phyloP scores from a whole-genome alignment of 495 filamentous ascomycete species.

The Jackrogersella minutella region DNA sequence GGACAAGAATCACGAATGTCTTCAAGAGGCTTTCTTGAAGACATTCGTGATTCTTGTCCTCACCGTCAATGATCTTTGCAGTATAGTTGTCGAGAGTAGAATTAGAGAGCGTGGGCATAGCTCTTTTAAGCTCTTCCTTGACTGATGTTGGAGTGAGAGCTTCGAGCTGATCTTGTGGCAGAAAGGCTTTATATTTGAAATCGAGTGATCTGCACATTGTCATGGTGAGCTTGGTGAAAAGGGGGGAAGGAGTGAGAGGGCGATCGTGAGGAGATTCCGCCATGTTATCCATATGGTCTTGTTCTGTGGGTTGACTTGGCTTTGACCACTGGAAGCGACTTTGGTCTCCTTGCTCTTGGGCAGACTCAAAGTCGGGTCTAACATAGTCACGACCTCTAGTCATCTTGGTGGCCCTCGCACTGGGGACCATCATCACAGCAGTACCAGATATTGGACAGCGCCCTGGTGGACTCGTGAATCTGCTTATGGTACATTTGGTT shows the following conservation, averaged over 20 bases:
- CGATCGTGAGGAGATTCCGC: not conserved
- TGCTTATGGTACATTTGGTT: not conserved
- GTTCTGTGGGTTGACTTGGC: conserved; percentile 1
- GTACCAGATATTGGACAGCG: not conserved
- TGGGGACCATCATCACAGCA: too few species aligned
- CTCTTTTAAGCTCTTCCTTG: conserved; percentile 20
- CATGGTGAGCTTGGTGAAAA: conserved; percentile 3
- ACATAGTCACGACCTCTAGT: not conserved
- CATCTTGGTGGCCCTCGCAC: not conserved
- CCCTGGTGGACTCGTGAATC: not conserved
- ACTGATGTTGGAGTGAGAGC: conserved; percentile 12
- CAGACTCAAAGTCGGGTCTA: not conserved
- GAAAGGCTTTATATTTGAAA: conserved; percentile 15
- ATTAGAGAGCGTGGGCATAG: conserved; percentile 13
- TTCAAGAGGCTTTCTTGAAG: not conserved
- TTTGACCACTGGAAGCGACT: not conserved
- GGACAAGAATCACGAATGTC: conserved; percentile 16
- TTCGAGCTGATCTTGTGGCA: conserved; percentile 14
- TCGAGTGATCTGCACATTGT: conserved; percentile 11
- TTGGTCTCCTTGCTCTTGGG: too few species aligned
- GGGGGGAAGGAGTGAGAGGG: not conserved
- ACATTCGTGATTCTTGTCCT: not conserved
- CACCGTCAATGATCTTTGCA: not conserved
- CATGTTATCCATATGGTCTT: not conserved
- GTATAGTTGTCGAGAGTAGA: conserved; percentile 16